A percentile compares a stretch with the other conserved stretches of the same genome.
These are phyloP conservation scores for Craspedostauros australis DNA, from an alignment of 108 stramenopile genomes.

Conservation along the genomic window DNA sequence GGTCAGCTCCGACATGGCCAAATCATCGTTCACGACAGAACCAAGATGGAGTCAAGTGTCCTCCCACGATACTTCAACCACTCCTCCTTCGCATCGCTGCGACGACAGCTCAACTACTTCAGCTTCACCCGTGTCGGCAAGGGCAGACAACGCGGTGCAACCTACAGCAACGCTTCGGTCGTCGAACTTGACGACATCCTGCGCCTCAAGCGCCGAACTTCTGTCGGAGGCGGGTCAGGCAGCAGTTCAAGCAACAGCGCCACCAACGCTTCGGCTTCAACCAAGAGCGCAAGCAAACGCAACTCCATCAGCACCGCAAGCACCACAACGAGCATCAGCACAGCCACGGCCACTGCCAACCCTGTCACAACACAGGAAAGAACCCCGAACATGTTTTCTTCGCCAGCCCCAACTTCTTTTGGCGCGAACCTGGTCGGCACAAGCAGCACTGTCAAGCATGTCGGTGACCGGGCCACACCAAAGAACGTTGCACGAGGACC, in stretches of 20 bases:
- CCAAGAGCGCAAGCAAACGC: too few species aligned
- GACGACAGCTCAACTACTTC: constrained; percentile 82
- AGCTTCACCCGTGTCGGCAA: constrained; percentile 72
- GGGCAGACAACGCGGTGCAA: constrained; percentile 56
- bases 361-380: too few species aligned
- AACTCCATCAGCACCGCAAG: not conserved
- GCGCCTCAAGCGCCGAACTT: constrained; percentile 45
- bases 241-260: too few species aligned
- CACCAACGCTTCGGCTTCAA: too few species aligned
- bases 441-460: too few species aligned
- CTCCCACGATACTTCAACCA: constrained; percentile 83
- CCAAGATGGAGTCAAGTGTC: constrained; percentile 59
- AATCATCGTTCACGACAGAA: constrained; percentile 77
- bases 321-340: not conserved
- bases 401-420: too few species aligned
- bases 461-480: too few species aligned
- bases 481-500: too few species aligned
- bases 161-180: constrained; percentile 70
- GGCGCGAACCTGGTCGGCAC: too few species aligned
- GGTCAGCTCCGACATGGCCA: constrained; percentile 36
- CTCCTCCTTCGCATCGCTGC: constrained; percentile 78
- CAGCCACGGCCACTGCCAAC: not conserved
- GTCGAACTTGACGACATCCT: constrained; percentile 71
- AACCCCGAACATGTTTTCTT: too few species aligned
- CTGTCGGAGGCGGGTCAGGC: too few species aligned